Percentiles rank a stretch among this genome's conserved stretches.
Evolutionary conservation across 345 rosid genomes (phyloP).

Genomic region (Salix suchowensis): DNA sequence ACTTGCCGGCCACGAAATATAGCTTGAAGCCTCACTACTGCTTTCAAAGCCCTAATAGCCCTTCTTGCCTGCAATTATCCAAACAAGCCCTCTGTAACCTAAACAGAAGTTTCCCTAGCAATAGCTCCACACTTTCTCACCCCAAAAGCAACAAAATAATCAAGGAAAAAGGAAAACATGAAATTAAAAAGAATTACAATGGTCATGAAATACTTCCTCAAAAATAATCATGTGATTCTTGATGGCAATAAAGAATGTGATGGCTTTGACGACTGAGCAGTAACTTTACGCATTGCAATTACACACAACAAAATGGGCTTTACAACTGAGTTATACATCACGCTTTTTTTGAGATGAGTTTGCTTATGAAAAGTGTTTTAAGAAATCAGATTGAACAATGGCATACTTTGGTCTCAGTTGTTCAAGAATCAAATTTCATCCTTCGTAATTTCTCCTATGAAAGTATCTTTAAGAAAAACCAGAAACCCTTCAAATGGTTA

Average conservation of each 20-base stretch:
- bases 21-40: conserved; percentile 88
- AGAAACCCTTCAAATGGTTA: too few species aligned
- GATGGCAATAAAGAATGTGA: neutral
- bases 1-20: conserved; percentile 79
- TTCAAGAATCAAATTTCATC: too few species aligned
- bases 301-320: neutral
- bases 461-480: too few species aligned
- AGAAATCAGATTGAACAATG: neutral
- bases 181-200: neutral
- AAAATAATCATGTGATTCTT: neutral
- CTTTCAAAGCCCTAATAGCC: conserved; percentile 78
- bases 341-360: neutral
- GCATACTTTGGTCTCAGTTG: neutral
- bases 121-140: neutral
- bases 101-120: neutral
- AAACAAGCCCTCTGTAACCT: neutral
- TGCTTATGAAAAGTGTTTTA: neutral
- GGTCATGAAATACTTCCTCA: neutral
- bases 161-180: neutral
- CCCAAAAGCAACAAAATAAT: neutral
- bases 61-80: conserved; percentile 58
- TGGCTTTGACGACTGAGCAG: neutral
- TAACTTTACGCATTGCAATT: neutral
- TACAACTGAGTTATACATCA: neutral
- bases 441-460: too few species aligned